Percentiles rank a stretch among this genome's conserved stretches.
phyloP scores from a whole-genome alignment of 2,329 filamentous ascomycete species.

The Penicillium aurantiogriseum region DNA sequence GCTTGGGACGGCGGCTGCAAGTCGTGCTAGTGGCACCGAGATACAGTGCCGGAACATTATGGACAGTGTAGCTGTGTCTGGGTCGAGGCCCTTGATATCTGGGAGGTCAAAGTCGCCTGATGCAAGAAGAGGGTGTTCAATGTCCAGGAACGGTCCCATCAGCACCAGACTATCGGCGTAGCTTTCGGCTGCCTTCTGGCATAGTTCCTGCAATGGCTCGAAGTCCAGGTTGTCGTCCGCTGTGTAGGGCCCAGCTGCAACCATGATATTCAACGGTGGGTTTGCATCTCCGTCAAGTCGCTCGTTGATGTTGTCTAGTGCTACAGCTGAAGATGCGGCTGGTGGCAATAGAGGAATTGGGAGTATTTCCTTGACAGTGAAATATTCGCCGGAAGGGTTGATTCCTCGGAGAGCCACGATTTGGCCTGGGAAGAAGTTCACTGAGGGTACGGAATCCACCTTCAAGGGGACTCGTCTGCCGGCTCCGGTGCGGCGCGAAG shows the following conservation, averaged over 20 bases:
- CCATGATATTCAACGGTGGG: conserved; percentile 70
- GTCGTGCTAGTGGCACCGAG: conserved; percentile 67
- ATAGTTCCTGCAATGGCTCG: conserved; percentile 78
- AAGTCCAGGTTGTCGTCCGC: conserved; percentile 90
- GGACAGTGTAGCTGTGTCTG: conserved; percentile 74
- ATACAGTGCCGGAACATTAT: conserved; percentile 83
- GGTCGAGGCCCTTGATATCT: conserved; percentile 64
- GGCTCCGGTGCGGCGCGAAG: conserved; percentile 76
- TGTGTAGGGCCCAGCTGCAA: conserved; percentile 86
- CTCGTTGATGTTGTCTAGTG: conserved; percentile 67
- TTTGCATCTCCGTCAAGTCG: conserved; percentile 64
- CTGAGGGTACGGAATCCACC: conserved; percentile 65
- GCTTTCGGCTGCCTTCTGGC: conserved; percentile 70
- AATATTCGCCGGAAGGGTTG: conserved; percentile 82
- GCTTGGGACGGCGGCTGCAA: conserved; percentile 68
- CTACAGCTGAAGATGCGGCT: conserved; percentile 66
- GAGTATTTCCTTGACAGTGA: conserved; percentile 75
- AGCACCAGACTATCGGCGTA: conserved; percentile 78
- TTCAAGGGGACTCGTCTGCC: conserved; percentile 79
- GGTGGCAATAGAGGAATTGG: conserved; percentile 70
- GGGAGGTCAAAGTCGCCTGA: conserved; percentile 76
- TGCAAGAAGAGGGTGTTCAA: conserved; percentile 84
- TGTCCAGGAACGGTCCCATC: conserved; percentile 83
- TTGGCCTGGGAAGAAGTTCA: conserved; percentile 91
- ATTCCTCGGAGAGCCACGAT: conserved; percentile 83